phyloP scores from a whole-genome alignment of 140 eudicot genomes.

The Senecio squalidus region DNA sequence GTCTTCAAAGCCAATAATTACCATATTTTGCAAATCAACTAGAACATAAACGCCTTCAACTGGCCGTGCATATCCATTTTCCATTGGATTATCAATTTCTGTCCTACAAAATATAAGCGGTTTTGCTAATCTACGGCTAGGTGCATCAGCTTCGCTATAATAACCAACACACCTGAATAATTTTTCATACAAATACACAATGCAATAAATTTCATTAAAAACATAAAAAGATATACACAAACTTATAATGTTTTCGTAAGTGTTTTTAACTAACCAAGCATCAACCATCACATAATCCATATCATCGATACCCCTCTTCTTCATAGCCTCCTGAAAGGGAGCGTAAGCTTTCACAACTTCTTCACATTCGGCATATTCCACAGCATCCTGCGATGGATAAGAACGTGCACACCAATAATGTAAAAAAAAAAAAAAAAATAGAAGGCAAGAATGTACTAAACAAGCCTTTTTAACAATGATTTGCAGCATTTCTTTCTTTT shows the following conservation, averaged over 20 bases:
- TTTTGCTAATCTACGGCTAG: conserved; percentile 79
- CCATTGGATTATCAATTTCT: conserved; percentile 95
- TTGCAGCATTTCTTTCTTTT: too few species aligned
- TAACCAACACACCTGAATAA: conserved; percentile 85
- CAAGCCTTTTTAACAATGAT: too few species aligned
- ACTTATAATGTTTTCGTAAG: conserved; percentile 1
- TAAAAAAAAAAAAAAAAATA: too few species aligned
- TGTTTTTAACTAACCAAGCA: conserved; percentile 60
- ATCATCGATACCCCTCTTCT: conserved; percentile 93
- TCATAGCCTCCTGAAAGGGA: conserved; percentile 88
- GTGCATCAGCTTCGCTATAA: conserved; percentile 84
- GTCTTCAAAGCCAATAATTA: conserved; percentile 85
- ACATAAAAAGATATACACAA: neutral
- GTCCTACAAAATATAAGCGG: conserved; percentile 93
- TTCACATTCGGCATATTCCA: conserved; percentile 96
- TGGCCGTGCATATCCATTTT: conserved; percentile 96
- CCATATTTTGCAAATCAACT: conserved; percentile 94
- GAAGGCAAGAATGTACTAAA: too few species aligned
- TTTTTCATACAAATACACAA: neutral
- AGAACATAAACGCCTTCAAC: conserved; percentile 93
- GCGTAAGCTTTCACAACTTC: conserved; percentile 75
- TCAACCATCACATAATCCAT: conserved; percentile 97
- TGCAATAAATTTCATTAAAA: neutral
- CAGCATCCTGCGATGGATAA: conserved; percentile 67
- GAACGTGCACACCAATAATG: neutral